A percentile compares a stretch with the other conserved stretches of the same genome.
Evolutionary conservation across 2,329 filamentous ascomycete species (phyloP).

Genomic region (Curvularia lunata): DNA sequence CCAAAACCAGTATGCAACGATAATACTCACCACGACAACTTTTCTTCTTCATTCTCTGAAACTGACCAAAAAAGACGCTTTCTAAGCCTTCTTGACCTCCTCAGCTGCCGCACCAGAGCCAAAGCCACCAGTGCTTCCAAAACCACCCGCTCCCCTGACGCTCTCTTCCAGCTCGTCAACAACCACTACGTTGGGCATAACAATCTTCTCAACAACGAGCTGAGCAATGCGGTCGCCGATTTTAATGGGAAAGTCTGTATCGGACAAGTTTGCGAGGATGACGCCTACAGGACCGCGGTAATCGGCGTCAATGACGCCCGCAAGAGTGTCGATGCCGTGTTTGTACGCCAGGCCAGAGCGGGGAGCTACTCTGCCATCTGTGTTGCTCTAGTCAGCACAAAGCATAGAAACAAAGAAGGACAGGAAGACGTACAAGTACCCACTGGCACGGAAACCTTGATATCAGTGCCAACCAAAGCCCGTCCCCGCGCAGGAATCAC

Average conservation of each 20-base stretch:
- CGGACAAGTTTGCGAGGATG: slow-evolving; percentile 89
- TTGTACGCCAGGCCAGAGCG: slow-evolving; percentile 91
- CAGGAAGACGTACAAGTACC: slow-evolving; percentile 75
- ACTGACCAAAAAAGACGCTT: not conserved
- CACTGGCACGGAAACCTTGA: slow-evolving; percentile 86
- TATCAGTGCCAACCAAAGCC: slow-evolving; percentile 86
- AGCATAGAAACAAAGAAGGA: not conserved
- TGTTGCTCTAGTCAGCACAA: not conserved
- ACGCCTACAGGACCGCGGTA: slow-evolving; percentile 95
- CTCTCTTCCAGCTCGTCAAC: slow-evolving; percentile 89
- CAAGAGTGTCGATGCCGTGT: slow-evolving; percentile 94
- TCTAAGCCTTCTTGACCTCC: not conserved
- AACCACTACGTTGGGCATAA: slow-evolving; percentile 89
- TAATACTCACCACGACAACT: not conserved
- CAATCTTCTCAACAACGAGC: slow-evolving; percentile 92
- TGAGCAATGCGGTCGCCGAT: slow-evolving; percentile 92
- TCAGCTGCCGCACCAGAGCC: slow-evolving; percentile 20
- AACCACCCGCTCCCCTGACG: slow-evolving; percentile 80
- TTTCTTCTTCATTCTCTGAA: not conserved
- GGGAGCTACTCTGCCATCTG: slow-evolving; percentile 88
- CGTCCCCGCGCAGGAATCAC: slow-evolving; percentile 83
- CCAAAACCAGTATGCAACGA: not conserved
- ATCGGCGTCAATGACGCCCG: slow-evolving; percentile 96
- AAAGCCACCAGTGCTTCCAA: slow-evolving; percentile 50
- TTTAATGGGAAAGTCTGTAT: slow-evolving; percentile 79